These are phyloP conservation scores for Clonostachys byssicola DNA, from an alignment of 2,329 filamentous ascomycete species.

Conservation along the genomic window DNA sequence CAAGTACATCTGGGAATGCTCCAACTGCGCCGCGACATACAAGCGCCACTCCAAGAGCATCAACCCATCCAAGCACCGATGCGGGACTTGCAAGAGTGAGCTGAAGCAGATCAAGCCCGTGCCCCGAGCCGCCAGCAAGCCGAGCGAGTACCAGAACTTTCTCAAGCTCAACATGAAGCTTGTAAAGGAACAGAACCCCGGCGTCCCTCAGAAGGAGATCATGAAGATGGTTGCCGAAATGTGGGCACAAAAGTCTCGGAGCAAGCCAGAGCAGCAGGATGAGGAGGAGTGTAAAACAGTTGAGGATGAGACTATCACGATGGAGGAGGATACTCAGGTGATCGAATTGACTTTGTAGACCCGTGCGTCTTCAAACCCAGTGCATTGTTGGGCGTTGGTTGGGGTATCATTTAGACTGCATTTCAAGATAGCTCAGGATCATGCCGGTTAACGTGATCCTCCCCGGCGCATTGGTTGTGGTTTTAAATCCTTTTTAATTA, in stretches of 20 bases:
- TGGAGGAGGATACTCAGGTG: slow-evolving; percentile 10
- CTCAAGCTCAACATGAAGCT: slow-evolving; percentile 65
- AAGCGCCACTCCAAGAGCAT: slow-evolving; percentile 86
- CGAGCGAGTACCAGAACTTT: slow-evolving; percentile 43
- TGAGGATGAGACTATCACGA: slow-evolving; percentile 29
- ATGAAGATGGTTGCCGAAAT: slow-evolving; percentile 63
- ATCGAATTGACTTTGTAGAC: slow-evolving; percentile 16
- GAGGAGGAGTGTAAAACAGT: slow-evolving; percentile 22
- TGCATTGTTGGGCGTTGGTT: too few species aligned
- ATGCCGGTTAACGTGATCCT: too few species aligned
- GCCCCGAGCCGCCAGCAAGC: slow-evolving; percentile 44
- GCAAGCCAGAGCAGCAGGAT: background rate
- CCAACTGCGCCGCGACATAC: slow-evolving; percentile 64
- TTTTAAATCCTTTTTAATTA: too few species aligned
- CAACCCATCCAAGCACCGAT: slow-evolving; percentile 65
- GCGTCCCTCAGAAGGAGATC: slow-evolving; percentile 59
- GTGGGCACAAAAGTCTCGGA: slow-evolving; percentile 38
- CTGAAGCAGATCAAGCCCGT: slow-evolving; percentile 77
- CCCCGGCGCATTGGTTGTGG: too few species aligned
- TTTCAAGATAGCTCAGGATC: too few species aligned
- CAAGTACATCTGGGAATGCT: slow-evolving; percentile 86
- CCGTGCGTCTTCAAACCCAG: slow-evolving; percentile 1
- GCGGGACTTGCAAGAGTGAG: slow-evolving; percentile 68
- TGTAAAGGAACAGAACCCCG: slow-evolving; percentile 52
- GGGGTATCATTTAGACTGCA: too few species aligned